These are phyloP conservation scores for Rhododendron griersonianum DNA, from an alignment of 148 eudicot genomes.

Conservation along the genomic window DNA sequence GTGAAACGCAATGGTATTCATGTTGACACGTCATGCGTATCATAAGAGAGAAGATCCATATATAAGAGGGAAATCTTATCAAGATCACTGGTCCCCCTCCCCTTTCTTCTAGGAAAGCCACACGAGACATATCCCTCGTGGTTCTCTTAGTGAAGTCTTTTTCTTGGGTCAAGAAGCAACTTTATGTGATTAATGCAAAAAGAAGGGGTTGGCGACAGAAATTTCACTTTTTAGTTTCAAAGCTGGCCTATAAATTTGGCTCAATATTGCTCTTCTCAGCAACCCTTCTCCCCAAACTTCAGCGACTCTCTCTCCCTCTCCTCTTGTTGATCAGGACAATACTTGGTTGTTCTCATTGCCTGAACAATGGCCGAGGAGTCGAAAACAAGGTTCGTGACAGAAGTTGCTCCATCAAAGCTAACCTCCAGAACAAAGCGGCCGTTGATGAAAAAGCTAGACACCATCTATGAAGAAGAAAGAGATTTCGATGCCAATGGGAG, in stretches of 20 bases:
- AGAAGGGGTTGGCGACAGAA: conserved; percentile 11
- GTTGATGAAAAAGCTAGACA: conserved; percentile 25
- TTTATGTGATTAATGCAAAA: conserved; percentile 16
- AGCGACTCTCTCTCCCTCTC: neutral
- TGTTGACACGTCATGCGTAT: neutral
- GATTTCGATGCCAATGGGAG: neutral
- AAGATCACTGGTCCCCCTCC: conserved; percentile 6
- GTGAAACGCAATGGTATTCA: neutral
- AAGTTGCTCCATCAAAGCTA: conserved; percentile 45
- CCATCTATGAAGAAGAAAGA: conserved; percentile 50
- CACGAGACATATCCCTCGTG: neutral
- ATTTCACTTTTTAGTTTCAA: neutral
- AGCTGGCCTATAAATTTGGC: conserved; percentile 6
- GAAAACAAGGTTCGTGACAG: conserved; percentile 32
- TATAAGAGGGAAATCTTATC: neutral
- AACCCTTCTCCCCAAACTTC: neutral
- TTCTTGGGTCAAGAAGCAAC: conserved; percentile 16
- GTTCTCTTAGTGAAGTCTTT: conserved; percentile 6
- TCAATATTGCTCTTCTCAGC: neutral
- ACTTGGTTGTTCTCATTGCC: neutral
- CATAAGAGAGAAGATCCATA: neutral
- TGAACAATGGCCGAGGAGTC: conserved; percentile 30
- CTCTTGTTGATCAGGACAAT: neutral
- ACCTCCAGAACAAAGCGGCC: conserved; percentile 26
- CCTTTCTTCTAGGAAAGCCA: neutral